These are phyloP conservation scores for Agapanthus africanus DNA, from an alignment of 106 monocot species.

Conservation along the genomic window DNA sequence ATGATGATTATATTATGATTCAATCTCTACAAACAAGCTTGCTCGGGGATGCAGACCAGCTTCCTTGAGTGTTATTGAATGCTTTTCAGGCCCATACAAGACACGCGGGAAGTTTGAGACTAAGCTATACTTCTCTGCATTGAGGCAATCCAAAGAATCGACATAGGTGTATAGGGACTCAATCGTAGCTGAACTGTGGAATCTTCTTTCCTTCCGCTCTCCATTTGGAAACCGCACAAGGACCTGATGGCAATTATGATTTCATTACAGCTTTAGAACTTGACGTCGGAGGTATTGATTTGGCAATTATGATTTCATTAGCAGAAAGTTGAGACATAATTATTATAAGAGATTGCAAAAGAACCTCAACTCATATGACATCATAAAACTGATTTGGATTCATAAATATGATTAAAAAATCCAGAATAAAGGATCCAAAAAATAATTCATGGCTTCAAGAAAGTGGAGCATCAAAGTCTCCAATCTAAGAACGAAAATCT, in stretches of 20 bases:
- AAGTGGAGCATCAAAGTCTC: too few species aligned
- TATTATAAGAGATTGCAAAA: too few species aligned
- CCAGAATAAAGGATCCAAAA: too few species aligned
- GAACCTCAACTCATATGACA: too few species aligned
- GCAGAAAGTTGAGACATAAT: too few species aligned
- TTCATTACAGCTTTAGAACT: too few species aligned
- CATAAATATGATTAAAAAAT: too few species aligned
- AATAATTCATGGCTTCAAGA: too few species aligned
- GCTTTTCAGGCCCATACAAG: conserved; percentile 64
- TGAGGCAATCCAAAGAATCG: conserved; percentile 69
- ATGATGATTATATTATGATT: conserved; percentile 23
- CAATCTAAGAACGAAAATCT: too few species aligned
- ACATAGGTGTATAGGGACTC: conserved; percentile 68
- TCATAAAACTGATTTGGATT: too few species aligned
- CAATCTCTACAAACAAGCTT: conserved; percentile 40
- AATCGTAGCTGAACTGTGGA: conserved; percentile 40
- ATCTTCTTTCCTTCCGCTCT: conserved; percentile 84
- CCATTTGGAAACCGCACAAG: conserved; percentile 72
- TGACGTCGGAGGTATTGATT: too few species aligned
- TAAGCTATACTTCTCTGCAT: conserved; percentile 55
- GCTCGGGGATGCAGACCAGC: conserved; percentile 51
- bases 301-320: too few species aligned
- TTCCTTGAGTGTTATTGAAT: conserved; percentile 48
- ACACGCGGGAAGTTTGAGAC: conserved; percentile 74
- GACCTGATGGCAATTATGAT: conserved; percentile 30